Evolutionary conservation across 495 filamentous ascomycete genomes (phyloP).

Genomic region (Terfezia claveryi): DNA sequence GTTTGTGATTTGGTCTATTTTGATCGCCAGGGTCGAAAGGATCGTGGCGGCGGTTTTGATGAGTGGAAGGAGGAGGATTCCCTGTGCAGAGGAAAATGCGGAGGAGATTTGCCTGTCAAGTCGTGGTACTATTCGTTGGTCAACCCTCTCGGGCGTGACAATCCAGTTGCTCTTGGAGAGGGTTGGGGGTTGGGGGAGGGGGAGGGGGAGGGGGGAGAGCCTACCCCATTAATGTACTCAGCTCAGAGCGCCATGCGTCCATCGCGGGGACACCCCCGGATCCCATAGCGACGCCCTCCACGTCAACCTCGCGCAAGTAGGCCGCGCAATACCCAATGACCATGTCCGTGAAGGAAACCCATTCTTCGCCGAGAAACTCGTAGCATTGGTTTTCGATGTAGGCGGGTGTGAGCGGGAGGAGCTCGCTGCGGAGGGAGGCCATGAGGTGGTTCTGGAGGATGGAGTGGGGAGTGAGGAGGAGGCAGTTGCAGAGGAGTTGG

Average conservation of each 20-base stretch:
- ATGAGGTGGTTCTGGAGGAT: conserved; percentile 9
- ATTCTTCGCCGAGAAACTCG: conserved; percentile 11
- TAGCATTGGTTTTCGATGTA: conserved; percentile 3
- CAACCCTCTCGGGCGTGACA: too few relatives aligned
- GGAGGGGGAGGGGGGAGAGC: background rate
- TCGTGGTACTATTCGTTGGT: too few relatives aligned
- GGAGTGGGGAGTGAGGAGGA: conserved; percentile 6
- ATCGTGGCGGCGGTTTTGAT: conserved; percentile 61
- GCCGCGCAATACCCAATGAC: conserved; percentile 10
- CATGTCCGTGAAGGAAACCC: conserved; percentile 13
- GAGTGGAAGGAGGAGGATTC: conserved; percentile 53
- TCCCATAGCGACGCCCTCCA: conserved; percentile 3
- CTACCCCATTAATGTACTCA: conserved; percentile 11
- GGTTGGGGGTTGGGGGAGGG: background rate
- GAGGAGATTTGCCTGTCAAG: conserved; percentile 32
- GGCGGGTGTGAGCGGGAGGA: conserved; percentile 1
- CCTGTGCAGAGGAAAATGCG: conserved; percentile 53
- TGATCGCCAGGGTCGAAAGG: conserved; percentile 7
- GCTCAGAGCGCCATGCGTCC: conserved; percentile 1
- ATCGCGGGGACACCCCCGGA: background rate
- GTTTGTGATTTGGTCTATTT: conserved; percentile 29
- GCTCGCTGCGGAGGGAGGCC: conserved; percentile 6
- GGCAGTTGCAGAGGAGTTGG: conserved; percentile 5
- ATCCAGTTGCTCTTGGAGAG: background rate
- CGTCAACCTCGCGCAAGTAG: background rate